These are phyloP conservation scores for Venturia effusa DNA, from an alignment of 2,329 filamentous ascomycete species.

Conservation along the genomic window DNA sequence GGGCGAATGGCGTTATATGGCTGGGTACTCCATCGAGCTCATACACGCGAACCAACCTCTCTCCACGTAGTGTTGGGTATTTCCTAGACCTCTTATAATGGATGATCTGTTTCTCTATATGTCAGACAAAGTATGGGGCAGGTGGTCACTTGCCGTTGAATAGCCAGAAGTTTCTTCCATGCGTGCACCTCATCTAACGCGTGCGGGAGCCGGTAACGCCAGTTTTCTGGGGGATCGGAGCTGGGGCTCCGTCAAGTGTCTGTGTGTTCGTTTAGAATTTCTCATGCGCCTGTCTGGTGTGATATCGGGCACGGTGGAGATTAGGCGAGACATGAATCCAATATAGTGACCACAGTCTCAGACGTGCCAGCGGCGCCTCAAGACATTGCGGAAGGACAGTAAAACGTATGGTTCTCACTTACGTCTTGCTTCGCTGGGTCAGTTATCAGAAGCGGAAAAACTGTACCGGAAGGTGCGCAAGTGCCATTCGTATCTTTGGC, in stretches of 20 bases:
- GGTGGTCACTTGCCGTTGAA: background rate
- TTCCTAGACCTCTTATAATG: background rate
- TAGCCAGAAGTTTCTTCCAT: background rate
- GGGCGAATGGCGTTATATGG: background rate
- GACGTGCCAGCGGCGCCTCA: background rate
- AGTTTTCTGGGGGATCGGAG: conserved; percentile 1
- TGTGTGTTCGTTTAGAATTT: background rate
- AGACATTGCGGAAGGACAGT: background rate
- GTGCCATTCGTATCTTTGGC: background rate
- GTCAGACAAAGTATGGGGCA: background rate
- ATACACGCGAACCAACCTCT: background rate
- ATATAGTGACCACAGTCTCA: background rate
- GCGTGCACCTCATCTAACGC: background rate
- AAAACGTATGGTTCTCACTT: background rate
- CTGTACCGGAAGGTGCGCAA: background rate
- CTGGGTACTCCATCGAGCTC: background rate
- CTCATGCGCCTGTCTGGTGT: background rate
- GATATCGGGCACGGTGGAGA: background rate
- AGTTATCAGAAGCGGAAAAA: background rate
- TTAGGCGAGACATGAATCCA: background rate
- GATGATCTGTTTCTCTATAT: background rate
- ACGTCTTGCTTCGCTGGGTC: background rate
- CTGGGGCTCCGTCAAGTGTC: background rate
- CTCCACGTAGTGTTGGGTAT: background rate
- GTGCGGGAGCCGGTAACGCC: background rate